Evolutionary conservation across 352 stramenopile species (phyloP).

Genomic region (Phytopythium delawarense): DNA sequence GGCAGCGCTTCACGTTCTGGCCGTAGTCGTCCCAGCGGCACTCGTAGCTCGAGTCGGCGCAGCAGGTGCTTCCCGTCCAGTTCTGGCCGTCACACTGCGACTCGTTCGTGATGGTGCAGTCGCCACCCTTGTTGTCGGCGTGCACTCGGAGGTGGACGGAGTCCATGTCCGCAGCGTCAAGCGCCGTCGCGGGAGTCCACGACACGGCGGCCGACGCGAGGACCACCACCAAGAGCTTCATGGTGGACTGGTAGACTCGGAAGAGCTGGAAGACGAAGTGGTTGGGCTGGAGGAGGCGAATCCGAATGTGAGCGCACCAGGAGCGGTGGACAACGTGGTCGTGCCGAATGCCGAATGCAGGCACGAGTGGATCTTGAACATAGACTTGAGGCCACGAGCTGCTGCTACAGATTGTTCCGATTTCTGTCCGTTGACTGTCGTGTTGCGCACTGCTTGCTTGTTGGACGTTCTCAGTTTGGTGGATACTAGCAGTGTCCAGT

Average conservation of each 20-base stretch:
- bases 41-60: constrained; percentile 9
- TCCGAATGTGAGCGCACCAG: neutral
- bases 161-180: neutral
- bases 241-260: neutral
- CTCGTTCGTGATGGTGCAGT: constrained; percentile 10
- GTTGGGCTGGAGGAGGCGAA: neutral
- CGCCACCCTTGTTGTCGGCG: neutral
- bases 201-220: neutral
- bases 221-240: neutral
- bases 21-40: constrained; percentile 10
- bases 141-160: neutral
- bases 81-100: constrained; percentile 12
- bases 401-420: neutral
- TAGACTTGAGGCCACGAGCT: neutral
- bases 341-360: neutral
- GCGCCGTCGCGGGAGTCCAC: neutral
- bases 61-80: constrained; percentile 11
- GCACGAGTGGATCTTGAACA: neutral
- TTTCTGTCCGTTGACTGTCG: neutral
- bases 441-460: neutral
- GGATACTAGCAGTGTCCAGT: neutral
- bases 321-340: neutral
- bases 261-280: neutral
- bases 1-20: constrained; percentile 9
- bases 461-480: neutral